Conservation (phyloP, 805 yeast species). For the Clavispora santaluciae region DNA sequence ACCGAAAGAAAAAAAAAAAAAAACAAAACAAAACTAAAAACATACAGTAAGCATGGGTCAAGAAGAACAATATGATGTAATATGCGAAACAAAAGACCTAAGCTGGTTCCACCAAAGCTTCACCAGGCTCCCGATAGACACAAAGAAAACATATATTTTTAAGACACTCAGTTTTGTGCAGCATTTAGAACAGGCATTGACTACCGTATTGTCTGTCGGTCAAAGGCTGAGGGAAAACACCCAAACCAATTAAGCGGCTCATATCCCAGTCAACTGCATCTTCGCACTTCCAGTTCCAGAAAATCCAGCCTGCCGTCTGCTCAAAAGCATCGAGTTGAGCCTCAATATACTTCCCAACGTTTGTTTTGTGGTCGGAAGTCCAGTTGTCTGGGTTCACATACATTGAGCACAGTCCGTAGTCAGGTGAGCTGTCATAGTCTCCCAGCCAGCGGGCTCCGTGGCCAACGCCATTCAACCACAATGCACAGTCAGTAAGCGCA, state of each 20-base stretch:
- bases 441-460: constrained; percentile 81
- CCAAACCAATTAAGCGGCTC: constrained; percentile 49
- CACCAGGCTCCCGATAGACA: not conserved
- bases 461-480: constrained; percentile 84
- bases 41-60: no score
- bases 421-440: constrained; percentile 35
- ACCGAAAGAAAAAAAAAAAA: no score
- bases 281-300: constrained; percentile 94
- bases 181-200: constrained; percentile 53
- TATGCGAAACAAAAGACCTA: not conserved
- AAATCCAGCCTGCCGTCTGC: constrained; percentile 78
- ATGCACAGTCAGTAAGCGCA: constrained; percentile 87
- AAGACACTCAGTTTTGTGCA: no score
- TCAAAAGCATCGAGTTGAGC: constrained; percentile 85
- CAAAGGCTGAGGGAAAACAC: constrained; percentile 79
- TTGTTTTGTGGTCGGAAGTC: constrained; percentile 50
- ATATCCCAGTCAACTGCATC: constrained; percentile 82
- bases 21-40: no score
- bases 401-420: constrained; percentile 58
- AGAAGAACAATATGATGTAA: no score
- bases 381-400: constrained; percentile 39
- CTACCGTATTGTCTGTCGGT: constrained; percentile 61
- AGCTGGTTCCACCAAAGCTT: not conserved
- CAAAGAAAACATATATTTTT: not conserved
- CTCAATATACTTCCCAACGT: constrained; percentile 70